These are phyloP conservation scores for Dendrocalamus latiflorus DNA, from an alignment of 202 grass and related monocot genomes.

Conservation along the genomic window DNA sequence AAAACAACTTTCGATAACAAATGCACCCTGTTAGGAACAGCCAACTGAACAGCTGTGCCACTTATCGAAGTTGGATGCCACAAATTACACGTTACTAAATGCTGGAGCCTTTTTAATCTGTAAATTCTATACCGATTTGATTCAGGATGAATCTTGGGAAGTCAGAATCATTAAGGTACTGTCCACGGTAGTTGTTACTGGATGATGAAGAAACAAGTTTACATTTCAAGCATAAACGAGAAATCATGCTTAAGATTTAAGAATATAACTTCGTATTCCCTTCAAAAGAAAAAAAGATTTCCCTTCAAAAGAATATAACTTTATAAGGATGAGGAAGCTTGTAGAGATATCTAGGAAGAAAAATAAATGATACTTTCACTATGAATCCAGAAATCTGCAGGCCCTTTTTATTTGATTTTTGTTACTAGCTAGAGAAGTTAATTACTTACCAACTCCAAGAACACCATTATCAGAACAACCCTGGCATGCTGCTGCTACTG, in stretches of 20 bases:
- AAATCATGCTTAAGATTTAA: background rate
- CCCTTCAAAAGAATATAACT: too few relatives aligned
- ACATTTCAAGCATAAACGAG: background rate
- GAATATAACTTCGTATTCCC: background rate
- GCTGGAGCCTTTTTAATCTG: too few relatives aligned
- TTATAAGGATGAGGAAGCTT: background rate
- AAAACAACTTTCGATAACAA: too few relatives aligned
- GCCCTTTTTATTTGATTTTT: background rate
- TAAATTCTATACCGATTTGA: background rate
- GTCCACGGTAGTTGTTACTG: background rate
- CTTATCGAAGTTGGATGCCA: too few relatives aligned
- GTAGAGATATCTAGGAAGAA: background rate
- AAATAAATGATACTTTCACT: background rate
- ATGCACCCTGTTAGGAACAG: too few relatives aligned
- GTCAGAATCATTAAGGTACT: background rate
- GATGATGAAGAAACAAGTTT: background rate
- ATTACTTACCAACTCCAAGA: constrained; percentile 83
- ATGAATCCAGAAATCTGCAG: background rate
- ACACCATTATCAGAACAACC: constrained; percentile 92
- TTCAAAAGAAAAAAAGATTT: too few relatives aligned
- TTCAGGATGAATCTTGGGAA: background rate
- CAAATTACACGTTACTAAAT: too few relatives aligned
- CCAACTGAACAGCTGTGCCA: too few relatives aligned
- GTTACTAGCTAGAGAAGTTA: background rate
- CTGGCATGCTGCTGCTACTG: constrained; percentile 66